Evolutionary conservation across 2,329 filamentous ascomycete genomes (phyloP).

Genomic region (Colletotrichum sp.): DNA sequence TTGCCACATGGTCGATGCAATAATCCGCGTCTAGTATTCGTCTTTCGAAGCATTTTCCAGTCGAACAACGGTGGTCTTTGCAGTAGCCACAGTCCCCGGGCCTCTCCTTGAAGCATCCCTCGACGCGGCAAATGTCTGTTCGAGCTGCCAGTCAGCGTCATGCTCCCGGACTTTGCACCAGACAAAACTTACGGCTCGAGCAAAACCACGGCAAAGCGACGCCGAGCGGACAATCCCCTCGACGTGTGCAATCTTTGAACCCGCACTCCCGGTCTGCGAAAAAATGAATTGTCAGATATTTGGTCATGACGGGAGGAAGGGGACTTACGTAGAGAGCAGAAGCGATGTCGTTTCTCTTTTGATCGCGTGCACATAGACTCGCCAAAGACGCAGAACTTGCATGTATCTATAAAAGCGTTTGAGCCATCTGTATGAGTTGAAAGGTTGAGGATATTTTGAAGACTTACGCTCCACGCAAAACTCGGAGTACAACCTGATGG

Average conservation of each 20-base stretch:
- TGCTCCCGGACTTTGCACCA: not conserved
- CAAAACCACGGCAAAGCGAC: constrained; percentile 14
- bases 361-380: constrained; percentile 9
- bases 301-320: not conserved
- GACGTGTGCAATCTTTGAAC: not conserved
- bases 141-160: not conserved
- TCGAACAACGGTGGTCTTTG: constrained; percentile 1
- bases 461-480: constrained; percentile 16
- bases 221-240: constrained; percentile 3
- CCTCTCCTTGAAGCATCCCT: constrained; percentile 3
- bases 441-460: not conserved
- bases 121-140: constrained; percentile 9
- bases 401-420: not conserved
- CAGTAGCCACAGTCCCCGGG: constrained; percentile 8
- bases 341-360: constrained; percentile 4
- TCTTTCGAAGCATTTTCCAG: not conserved
- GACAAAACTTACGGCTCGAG: constrained; percentile 9
- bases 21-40: not conserved
- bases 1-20: constrained; percentile 5
- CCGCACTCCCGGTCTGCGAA: constrained; percentile 7
- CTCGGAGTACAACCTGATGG: constrained; percentile 12
- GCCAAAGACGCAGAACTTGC: constrained; percentile 6
- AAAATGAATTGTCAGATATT: not conserved
- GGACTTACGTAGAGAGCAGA: constrained; percentile 1
- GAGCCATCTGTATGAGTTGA: not conserved